A percentile compares a stretch with the other conserved stretches of the same genome.
Evolutionary conservation across 805 yeast species (phyloP).

Genomic region (Candida stauntonica): DNA sequence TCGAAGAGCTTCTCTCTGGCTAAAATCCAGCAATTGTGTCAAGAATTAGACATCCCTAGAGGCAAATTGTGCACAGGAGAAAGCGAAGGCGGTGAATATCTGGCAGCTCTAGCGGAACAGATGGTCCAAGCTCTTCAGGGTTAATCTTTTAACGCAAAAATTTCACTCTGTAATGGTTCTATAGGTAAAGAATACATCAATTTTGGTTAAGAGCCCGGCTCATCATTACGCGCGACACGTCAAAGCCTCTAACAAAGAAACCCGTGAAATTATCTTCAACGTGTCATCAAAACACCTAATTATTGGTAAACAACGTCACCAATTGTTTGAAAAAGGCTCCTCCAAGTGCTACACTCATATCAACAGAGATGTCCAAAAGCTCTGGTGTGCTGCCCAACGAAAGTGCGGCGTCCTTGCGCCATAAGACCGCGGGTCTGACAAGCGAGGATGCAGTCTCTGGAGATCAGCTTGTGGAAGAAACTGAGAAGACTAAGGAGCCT

Average conservation of each 20-base stretch:
- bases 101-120: conserved; percentile 10
- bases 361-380: conserved; percentile 3
- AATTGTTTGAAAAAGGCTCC: too few species aligned
- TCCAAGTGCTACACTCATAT: too few species aligned
- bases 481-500: conserved; percentile 1
- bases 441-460: neutral
- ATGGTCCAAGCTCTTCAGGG: conserved; percentile 12
- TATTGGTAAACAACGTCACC: too few species aligned
- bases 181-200: neutral
- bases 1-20: neutral
- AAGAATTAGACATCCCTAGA: conserved; percentile 12
- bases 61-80: conserved; percentile 8
- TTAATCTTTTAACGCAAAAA: too few species aligned
- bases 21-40: conserved; percentile 5
- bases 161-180: too few species aligned
- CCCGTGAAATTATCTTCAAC: too few species aligned
- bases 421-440: neutral
- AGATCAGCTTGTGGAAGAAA: conserved; percentile 1
- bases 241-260: too few species aligned
- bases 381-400: conserved; percentile 10
- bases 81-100: conserved; percentile 3
- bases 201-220: too few species aligned
- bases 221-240: too few species aligned
- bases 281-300: too few species aligned
- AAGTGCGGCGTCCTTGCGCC: conserved; percentile 5